Conservation (phyloP, 2,329 filamentous ascomycete genomes). For the Xylariaceae sp. region DNA sequence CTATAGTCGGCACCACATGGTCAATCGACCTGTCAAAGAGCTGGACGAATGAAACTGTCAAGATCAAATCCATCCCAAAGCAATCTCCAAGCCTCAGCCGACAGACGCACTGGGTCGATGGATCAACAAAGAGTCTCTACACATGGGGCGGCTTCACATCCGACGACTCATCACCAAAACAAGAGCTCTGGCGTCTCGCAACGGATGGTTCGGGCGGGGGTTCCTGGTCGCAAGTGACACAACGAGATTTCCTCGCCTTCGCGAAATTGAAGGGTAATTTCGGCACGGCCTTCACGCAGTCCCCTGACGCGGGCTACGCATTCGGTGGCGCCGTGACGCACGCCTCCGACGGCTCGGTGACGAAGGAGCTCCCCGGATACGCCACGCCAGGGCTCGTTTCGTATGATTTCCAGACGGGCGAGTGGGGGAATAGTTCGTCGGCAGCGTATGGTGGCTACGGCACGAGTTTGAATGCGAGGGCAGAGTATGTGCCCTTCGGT, state of each 20-base stretch:
- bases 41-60: conserved; percentile 34
- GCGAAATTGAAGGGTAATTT: conserved; percentile 34
- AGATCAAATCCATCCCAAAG: conserved; percentile 30
- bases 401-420: conserved; percentile 30
- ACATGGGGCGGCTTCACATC: conserved; percentile 33
- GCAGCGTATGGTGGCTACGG: conserved; percentile 23
- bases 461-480: conserved; percentile 29
- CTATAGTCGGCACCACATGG: conserved; percentile 32
- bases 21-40: conserved; percentile 32
- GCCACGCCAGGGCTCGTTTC: conserved; percentile 31
- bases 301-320: conserved; percentile 29
- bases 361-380: conserved; percentile 23
- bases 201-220: conserved; percentile 33
- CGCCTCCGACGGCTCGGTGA: conserved; percentile 25
- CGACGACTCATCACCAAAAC: conserved; percentile 21
- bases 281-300: conserved; percentile 28
- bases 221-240: conserved; percentile 29
- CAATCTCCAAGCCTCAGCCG: conserved; percentile 29
- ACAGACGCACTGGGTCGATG: conserved; percentile 33
- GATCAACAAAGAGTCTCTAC: conserved; percentile 30
- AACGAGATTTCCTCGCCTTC: conserved; percentile 31
- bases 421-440: conserved; percentile 32
- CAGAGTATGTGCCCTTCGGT: conserved; percentile 33
- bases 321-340: conserved; percentile 30
- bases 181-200: conserved; percentile 32